phyloP scores from a whole-genome alignment of 768 basidiomycete genomes.

The Hortiboletus campestris region DNA sequence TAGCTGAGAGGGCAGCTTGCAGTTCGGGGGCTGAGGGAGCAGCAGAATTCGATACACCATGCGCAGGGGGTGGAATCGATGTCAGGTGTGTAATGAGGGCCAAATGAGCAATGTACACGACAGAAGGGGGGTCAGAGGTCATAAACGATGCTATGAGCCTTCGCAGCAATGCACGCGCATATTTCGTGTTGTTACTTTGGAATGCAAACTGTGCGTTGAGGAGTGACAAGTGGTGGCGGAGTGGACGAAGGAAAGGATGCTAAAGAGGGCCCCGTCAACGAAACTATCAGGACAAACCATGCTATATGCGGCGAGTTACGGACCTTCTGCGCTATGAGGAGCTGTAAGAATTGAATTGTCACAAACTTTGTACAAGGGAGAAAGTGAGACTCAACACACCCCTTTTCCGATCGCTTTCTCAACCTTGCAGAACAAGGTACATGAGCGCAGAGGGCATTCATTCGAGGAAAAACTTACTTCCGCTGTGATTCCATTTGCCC shows the following conservation, averaged over 20 bases:
- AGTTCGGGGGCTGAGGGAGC: conserved; percentile 16
- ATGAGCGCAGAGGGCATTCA: neutral
- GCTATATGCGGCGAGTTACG: conserved; percentile 10
- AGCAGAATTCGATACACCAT: neutral
- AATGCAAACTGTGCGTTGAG: conserved; percentile 56
- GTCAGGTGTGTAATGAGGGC: conserved; percentile 49
- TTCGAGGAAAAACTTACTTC: conserved; percentile 43
- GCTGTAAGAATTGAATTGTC: conserved; percentile 28
- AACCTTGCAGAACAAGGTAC: conserved; percentile 31
- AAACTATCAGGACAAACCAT: neutral
- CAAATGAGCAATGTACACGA: conserved; percentile 55
- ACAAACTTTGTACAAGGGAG: neutral
- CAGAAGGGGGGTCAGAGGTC: conserved; percentile 49
- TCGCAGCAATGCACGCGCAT: conserved; percentile 57
- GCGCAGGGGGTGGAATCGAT: conserved; percentile 13
- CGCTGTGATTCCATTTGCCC: conserved; percentile 50
- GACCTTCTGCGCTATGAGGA: conserved; percentile 61
- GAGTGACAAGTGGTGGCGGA: conserved; percentile 56
- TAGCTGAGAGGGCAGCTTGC: conserved; percentile 32
- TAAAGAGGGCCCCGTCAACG: conserved; percentile 22
- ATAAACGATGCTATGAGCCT: conserved; percentile 48
- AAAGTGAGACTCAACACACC: conserved; percentile 40
- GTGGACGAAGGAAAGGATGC: conserved; percentile 65
- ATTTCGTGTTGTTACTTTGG: conserved; percentile 52
- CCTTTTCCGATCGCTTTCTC: conserved; percentile 70